Evolutionary conservation across 2,329 filamentous ascomycete species (phyloP), one percentile per base, ranked within the genome.

Genomic region (Xenoacremonium recifei): DNA sequence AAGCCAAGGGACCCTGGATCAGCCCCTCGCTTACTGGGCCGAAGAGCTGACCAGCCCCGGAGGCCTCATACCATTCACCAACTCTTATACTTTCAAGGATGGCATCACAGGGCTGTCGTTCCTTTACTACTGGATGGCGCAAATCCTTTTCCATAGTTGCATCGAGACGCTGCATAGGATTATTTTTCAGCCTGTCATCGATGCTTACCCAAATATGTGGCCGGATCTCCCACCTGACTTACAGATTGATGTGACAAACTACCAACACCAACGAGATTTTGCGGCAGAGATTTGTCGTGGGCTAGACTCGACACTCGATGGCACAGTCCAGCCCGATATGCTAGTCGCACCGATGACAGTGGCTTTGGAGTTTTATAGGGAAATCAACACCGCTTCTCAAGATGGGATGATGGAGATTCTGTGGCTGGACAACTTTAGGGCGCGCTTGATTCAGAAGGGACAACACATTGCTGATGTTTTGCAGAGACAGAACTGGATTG

Each of bases 71-170:
- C 73, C 75, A 1, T 78, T 79, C 48, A 55, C 64, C 11, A 68
- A 70, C 31, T 57, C 63, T 2, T 71, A 72, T 46, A 62, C 60
- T 10, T 79, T 80, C 54, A 63, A 61, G 20, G 68, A 74, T 50
- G 55, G 65, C 15, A 50, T 64, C 11, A 66, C 71, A 1, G 72
- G 76, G 1, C 49, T 77, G 21, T 66, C 67, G 34, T 71, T 79
- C 47, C 57, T 77, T 11, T 73, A 76, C 53, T 79, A 77, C 57
- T 80, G 77, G 77, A 68, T 73, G 46, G 58, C 69, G 1, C 69
- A 76, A 34, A 63, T 79, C 20, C 49, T 72, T 11, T 68, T 81
- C 35, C 70, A 73, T 47, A 71, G 68, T 9, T 74, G 69, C 50
- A 67, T 79, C 30, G 68, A 70, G 44, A 52, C 54, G 13, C 59